A percentile compares a stretch with the other conserved stretches of the same genome.
phyloP scores from a whole-genome alignment of 768 basidiomycete genomes.

The Pholiota microspora region DNA sequence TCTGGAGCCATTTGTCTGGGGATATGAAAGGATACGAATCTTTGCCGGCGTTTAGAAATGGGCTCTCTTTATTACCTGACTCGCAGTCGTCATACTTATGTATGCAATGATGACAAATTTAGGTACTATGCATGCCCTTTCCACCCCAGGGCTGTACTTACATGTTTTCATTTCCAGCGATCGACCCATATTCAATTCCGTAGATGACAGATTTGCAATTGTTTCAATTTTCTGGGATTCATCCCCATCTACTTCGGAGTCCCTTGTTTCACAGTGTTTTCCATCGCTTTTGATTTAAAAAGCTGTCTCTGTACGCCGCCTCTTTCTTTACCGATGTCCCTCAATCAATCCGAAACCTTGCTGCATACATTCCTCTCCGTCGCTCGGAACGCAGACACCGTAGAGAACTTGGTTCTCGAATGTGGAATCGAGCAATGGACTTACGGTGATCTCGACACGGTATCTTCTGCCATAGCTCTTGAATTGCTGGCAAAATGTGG shows the following conservation, averaged over 20 bases:
- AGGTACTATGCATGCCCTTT: too few relatives aligned
- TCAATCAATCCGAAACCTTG: constrained; percentile 1
- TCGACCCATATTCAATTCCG: too few relatives aligned
- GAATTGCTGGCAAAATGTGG: constrained; percentile 19
- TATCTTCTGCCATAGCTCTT: constrained; percentile 25
- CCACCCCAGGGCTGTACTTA: too few relatives aligned
- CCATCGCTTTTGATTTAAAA: neutral
- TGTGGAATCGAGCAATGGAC: constrained; percentile 26
- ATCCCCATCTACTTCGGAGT: neutral
- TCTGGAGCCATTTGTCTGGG: too few relatives aligned
- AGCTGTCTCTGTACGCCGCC: neutral
- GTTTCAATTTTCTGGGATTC: neutral
- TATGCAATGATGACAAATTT: too few relatives aligned
- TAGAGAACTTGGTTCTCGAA: constrained; percentile 15
- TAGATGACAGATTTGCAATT: too few relatives aligned
- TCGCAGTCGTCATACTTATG: too few relatives aligned
- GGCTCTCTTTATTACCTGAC: too few relatives aligned
- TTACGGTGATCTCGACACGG: constrained; percentile 25
- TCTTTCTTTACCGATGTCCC: neutral
- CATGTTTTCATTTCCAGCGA: too few relatives aligned
- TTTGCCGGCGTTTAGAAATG: too few relatives aligned
- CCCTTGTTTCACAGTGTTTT: neutral
- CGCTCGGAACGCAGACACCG: constrained; percentile 8
- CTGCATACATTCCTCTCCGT: constrained; percentile 14
- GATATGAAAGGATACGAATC: too few relatives aligned